phyloP scores from a whole-genome alignment of 2,329 filamentous ascomycete genomes.

The Neospermospora avenae region DNA sequence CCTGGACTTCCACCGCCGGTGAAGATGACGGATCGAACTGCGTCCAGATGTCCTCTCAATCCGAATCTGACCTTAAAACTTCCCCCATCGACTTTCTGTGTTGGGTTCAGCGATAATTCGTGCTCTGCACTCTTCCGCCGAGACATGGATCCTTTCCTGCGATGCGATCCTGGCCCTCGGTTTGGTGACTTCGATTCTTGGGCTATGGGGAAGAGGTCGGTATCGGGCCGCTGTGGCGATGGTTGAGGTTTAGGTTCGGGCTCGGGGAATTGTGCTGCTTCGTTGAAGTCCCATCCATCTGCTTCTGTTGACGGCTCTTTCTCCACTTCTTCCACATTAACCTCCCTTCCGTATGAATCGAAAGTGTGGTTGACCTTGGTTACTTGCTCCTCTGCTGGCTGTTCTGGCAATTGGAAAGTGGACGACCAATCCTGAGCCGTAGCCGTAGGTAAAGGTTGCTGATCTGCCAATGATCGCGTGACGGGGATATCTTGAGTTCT shows the following conservation, averaged over 20 bases:
- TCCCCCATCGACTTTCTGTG: constrained; percentile 63
- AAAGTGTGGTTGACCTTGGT: constrained; percentile 57
- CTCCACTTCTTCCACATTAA: constrained; percentile 42
- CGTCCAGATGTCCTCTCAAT: constrained; percentile 86
- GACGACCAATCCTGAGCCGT: constrained; percentile 38
- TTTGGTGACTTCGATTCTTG: constrained; percentile 79
- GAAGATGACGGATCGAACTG: constrained; percentile 92
- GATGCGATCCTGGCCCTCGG: constrained; percentile 63
- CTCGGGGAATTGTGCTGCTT: constrained; percentile 61
- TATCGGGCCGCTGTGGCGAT: constrained; percentile 71
- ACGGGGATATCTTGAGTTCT: constrained; percentile 46
- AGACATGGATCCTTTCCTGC: constrained; percentile 77
- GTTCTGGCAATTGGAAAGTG: constrained; percentile 29
- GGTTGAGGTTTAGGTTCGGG: constrained; percentile 43
- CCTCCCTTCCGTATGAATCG: constrained; percentile 54
- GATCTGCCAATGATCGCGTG: constrained; percentile 51
- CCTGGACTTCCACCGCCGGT: constrained; percentile 93
- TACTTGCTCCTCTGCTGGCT: constrained; percentile 48
- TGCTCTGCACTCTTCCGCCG: constrained; percentile 68
- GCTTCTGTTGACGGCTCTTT: constrained; percentile 50
- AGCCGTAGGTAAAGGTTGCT: constrained; percentile 42
- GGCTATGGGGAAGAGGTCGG: constrained; percentile 81
- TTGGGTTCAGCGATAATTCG: constrained; percentile 51
- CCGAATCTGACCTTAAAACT: constrained; percentile 93
- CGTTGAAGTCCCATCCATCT: constrained; percentile 93